Evolutionary conservation across 2,329 filamentous ascomycete species (phyloP).

Genomic region (Diplodia seriata): DNA sequence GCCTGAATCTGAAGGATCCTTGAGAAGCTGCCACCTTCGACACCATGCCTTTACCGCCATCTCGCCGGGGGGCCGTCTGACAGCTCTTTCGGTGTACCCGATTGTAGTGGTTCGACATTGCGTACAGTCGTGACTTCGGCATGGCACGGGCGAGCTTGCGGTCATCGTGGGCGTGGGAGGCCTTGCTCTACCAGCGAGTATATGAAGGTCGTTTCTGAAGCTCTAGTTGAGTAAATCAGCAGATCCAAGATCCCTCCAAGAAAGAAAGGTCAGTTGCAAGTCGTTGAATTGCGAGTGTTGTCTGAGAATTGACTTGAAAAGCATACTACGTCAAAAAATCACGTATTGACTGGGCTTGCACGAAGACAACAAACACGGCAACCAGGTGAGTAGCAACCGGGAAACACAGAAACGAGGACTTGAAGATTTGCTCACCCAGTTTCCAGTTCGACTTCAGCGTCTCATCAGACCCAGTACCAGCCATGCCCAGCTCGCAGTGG

Average conservation of each 20-base stretch:
- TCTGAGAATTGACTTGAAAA: neutral
- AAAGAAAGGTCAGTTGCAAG: neutral
- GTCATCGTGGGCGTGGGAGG: neutral
- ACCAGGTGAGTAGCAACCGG: neutral
- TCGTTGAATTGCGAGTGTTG: neutral
- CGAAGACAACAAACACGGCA: neutral
- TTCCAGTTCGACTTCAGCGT: neutral
- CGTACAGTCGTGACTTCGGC: neutral
- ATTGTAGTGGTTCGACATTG: slow-evolving; percentile 14
- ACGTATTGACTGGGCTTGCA: neutral
- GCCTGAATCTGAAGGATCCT: neutral
- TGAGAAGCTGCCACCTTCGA: neutral
- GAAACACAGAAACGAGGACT: neutral
- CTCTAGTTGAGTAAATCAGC: neutral
- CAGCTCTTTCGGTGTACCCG: slow-evolving; percentile 9
- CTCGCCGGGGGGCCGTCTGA: slow-evolving; percentile 7
- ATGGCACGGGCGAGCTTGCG: neutral
- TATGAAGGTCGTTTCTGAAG: slow-evolving; percentile 4
- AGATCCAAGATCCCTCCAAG: neutral
- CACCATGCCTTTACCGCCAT: slow-evolving; percentile 14
- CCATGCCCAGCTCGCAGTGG: slow-evolving; percentile 15
- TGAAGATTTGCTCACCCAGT: neutral
- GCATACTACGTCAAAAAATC: neutral
- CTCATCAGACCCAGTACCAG: neutral
- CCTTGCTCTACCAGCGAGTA: neutral